Evolutionary conservation across 192 early-diverging fungal species (phyloP), one percentile per base, ranked within the genome.

Genomic region (Obelidium mucronatum): DNA sequence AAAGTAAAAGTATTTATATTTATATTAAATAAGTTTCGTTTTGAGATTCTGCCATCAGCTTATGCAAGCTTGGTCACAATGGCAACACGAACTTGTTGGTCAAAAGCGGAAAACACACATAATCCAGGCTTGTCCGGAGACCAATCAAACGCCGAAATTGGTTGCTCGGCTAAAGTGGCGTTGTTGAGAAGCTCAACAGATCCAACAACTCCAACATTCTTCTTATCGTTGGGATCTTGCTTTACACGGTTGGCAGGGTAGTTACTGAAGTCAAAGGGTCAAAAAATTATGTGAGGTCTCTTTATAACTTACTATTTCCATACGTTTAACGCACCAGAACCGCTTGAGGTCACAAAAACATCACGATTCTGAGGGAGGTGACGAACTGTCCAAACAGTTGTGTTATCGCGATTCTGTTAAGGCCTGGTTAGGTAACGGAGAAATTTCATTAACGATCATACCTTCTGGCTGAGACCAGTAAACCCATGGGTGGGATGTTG

Each of bases 111-210:
- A 73, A 86, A 90, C 6, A 77, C 89, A 79, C 83, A 93, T 2
- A 93, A 70, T 1, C 92, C 92, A 40, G 81, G 80, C 77, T 90
- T 91, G 72, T 91, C 88, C 3, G 79, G 64, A 19, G 84, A 84
- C 92, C 92, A 93, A 53, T 91, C 89, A 54, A 93, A 86, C 1
- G 88, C 78, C 2, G 87, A 81, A 26, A 93, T 80, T 35, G 92
- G 92, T 64, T 93, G 92, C 67, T 90, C 89, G 6, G 92, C 88
- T 0, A 89, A 77, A 24, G 67, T 78, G 26, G 69, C 56, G 34
- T 75, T 75, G 26, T 85, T 80, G 15, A 90, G 78, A 28, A 74
- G 68, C 44, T 88, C 84, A 30, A 88, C 52, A 3, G 78, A 81
- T 8, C 88, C 88, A 30, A 78, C 69, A 24, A 86, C 84, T 31